Percentiles rank a stretch among this genome's conserved stretches.
Conservation (phyloP, 2,329 filamentous ascomycete genomes). For the Paraphoma sp. region DNA sequence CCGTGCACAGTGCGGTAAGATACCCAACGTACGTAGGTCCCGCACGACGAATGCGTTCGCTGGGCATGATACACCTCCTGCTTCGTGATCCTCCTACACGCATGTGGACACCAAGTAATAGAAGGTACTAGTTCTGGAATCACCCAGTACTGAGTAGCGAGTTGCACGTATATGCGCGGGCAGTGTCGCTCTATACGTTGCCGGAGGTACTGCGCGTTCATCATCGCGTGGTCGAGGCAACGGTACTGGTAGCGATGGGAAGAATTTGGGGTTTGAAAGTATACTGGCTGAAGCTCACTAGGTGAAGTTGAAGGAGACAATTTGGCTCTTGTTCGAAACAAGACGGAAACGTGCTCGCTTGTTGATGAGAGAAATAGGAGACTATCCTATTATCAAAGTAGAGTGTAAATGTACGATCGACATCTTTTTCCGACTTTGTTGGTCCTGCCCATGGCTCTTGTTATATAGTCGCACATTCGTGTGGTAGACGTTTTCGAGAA, state of each 20-base stretch:
- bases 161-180: slow-evolving; percentile 10
- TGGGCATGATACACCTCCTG: slow-evolving; percentile 4
- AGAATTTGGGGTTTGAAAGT: slow-evolving; percentile 9
- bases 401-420: too few relatives aligned
- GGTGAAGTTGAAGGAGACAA: too few relatives aligned
- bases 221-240: slow-evolving; percentile 9
- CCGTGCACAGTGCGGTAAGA: slow-evolving; percentile 1
- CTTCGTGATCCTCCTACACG: slow-evolving; percentile 9
- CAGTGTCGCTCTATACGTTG: slow-evolving; percentile 4
- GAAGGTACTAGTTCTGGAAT: slow-evolving; percentile 2
- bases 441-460: too few relatives aligned
- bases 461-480: too few relatives aligned
- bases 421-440: too few relatives aligned
- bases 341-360: too few relatives aligned
- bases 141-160: not conserved
- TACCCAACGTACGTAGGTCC: slow-evolving; percentile 2
- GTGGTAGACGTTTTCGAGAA: too few relatives aligned
- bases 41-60: slow-evolving; percentile 13
- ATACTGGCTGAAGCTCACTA: slow-evolving; percentile 2
- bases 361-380: too few relatives aligned
- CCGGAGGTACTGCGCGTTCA: slow-evolving; percentile 10
- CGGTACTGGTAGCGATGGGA: slow-evolving; percentile 12
- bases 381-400: too few relatives aligned
- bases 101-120: slow-evolving; percentile 4
- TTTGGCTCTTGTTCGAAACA: too few relatives aligned